These are phyloP conservation scores for Phtheirospermum japonicum DNA, from an alignment of 257 asterid species.

Conservation along the genomic window DNA sequence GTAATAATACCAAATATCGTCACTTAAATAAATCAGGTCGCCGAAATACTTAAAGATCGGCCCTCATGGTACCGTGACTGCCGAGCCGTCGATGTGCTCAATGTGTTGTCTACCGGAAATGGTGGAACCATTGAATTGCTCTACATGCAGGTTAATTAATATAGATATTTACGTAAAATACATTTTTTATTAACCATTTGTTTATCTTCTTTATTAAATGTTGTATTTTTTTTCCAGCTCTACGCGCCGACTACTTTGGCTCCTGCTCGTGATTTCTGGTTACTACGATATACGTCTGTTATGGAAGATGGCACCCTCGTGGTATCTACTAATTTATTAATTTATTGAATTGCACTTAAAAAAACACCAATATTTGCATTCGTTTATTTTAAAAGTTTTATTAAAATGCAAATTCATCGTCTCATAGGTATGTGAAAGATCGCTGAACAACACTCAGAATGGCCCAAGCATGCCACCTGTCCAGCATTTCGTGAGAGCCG, in stretches of 20 bases:
- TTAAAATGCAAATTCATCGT: not conserved
- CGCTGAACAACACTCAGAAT: constrained; percentile 90
- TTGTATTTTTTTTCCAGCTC: constrained; percentile 43
- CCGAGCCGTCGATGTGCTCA: constrained; percentile 84
- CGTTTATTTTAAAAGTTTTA: not conserved
- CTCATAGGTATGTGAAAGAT: constrained; percentile 80
- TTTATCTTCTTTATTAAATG: constrained; percentile 3
- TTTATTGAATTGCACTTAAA: not conserved
- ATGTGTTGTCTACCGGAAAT: constrained; percentile 78
- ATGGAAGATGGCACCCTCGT: constrained; percentile 99
- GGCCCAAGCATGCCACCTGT: constrained; percentile 96
- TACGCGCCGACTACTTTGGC: constrained; percentile 93
- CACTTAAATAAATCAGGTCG: constrained; percentile 50
- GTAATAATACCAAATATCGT: not conserved
- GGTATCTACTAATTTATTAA: constrained; percentile 37
- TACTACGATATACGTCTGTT: constrained; percentile 85
- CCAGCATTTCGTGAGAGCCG: constrained; percentile 84
- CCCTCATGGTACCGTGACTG: constrained; percentile 97
- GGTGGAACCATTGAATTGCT: constrained; percentile 96
- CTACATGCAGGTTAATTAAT: constrained; percentile 78
- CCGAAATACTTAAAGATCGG: constrained; percentile 93
- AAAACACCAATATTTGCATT: too few species aligned
- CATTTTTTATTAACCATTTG: not conserved
- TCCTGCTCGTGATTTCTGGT: constrained; percentile 97
- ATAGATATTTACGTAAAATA: not conserved